Conservation (phyloP, 176 grass and related monocot species). For the Triticum timopheevii region DNA sequence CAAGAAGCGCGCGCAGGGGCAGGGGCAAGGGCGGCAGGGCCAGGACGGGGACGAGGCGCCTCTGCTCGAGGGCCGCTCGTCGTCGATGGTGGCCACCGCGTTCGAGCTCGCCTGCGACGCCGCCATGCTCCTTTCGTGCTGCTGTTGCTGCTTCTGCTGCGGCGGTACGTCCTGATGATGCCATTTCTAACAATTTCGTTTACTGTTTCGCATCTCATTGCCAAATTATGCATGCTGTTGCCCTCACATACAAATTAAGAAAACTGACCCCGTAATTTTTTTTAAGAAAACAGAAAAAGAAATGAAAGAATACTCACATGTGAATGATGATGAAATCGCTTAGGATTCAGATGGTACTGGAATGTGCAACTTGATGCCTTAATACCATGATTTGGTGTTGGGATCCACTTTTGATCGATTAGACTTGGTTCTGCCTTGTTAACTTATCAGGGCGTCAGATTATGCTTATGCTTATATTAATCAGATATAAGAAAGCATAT, state of each 20-base stretch:
- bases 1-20: conserved; percentile 46
- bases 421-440: not conserved
- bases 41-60: conserved; percentile 27
- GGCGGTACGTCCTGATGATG: conserved; percentile 37
- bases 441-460: not conserved
- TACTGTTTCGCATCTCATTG: not conserved
- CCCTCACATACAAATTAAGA: not conserved
- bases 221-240: not conserved
- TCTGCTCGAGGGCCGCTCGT: conserved; percentile 44
- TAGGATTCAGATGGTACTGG: not conserved
- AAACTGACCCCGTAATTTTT: not conserved
- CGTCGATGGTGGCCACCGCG: conserved; percentile 4
- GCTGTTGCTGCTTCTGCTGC: conserved; percentile 85
- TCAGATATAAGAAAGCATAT: not conserved
- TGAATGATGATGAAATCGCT: not conserved
- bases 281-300: too few relatives aligned
- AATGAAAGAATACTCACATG: not conserved
- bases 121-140: conserved; percentile 69
- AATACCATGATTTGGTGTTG: not conserved
- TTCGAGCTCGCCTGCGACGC: conserved; percentile 51
- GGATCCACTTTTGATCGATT: not conserved
- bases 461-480: not conserved
- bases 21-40: conserved; percentile 2
- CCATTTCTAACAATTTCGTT: not conserved
- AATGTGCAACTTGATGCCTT: not conserved